phyloP scores from a whole-genome alignment of 805 yeast species.

The Suhomyces sp. region DNA sequence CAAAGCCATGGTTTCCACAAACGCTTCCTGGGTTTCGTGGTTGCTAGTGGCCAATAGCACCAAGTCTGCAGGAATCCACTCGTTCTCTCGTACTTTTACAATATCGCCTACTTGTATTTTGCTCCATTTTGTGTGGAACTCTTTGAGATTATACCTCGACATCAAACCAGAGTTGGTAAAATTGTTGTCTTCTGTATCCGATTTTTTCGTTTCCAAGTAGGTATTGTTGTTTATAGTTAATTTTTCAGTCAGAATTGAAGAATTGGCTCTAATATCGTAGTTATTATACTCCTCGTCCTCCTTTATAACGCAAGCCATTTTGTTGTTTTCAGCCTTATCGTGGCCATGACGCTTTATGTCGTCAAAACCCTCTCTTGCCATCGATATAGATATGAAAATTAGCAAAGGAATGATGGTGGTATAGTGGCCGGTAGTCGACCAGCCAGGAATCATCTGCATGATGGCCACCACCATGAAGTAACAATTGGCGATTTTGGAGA shows the following conservation, averaged over 20 bases:
- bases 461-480: conserved; percentile 89
- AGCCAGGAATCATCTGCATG: conserved; percentile 91
- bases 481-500: conserved; percentile 87
- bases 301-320: conserved; percentile 26
- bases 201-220: not conserved
- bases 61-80: conserved; percentile 93
- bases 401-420: conserved; percentile 89
- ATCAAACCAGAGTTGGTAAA: conserved; percentile 16
- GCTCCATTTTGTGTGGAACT: conserved; percentile 57
- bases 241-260: conserved; percentile 40
- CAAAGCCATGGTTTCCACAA: conserved; percentile 92
- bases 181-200: conserved; percentile 3
- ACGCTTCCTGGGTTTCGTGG: conserved; percentile 58
- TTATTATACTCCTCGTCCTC: conserved; percentile 28
- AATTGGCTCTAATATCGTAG: conserved; percentile 36
- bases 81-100: conserved; percentile 68
- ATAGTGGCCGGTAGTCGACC: conserved; percentile 96
- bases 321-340: conserved; percentile 79
- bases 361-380: conserved; percentile 90
- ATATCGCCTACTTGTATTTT: conserved; percentile 86
- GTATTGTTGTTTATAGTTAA: conserved; percentile 16
- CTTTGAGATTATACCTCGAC: conserved; percentile 31
- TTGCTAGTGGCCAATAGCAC: conserved; percentile 65
- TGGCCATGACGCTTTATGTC: conserved; percentile 84
- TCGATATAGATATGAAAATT: conserved; percentile 84